Percentiles rank a stretch among this genome's conserved stretches.
Conservation (phyloP, 352 stramenopile genomes). For the Phytophthora hibernalis region DNA sequence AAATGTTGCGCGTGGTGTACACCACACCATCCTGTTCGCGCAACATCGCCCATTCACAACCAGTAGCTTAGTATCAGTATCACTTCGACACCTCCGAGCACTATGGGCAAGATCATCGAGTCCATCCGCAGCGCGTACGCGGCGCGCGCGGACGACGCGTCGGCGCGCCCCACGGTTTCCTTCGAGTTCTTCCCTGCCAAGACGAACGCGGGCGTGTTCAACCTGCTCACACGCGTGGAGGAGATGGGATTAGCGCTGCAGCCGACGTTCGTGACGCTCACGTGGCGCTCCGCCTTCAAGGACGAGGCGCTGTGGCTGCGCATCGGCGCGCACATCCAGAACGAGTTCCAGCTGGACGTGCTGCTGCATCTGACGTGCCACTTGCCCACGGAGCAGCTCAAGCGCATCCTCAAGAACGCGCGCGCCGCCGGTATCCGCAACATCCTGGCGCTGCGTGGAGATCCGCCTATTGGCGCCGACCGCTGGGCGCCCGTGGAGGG, state of each 20-base stretch:
- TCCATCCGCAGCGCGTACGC: conserved; percentile 68
- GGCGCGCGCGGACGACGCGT: conserved; percentile 37
- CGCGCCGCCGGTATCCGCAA: conserved; percentile 94
- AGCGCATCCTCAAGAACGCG: conserved; percentile 70
- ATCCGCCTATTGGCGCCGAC: conserved; percentile 94
- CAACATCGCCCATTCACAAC: neutral
- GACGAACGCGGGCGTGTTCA: conserved; percentile 87
- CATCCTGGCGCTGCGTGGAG: conserved; percentile 97
- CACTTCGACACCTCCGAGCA: neutral
- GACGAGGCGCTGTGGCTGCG: conserved; percentile 91
- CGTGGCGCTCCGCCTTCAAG: conserved; percentile 90
- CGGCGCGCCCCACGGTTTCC: conserved; percentile 66
- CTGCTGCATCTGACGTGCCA: conserved; percentile 86
- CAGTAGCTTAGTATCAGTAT: too few species aligned
- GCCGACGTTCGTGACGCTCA: conserved; percentile 90
- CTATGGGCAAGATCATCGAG: conserved; percentile 88
- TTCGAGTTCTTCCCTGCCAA: conserved; percentile 92
- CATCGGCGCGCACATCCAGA: conserved; percentile 90
- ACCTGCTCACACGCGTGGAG: conserved; percentile 84
- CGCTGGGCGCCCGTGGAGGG: conserved; percentile 85
- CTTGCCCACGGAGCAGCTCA: conserved; percentile 69
- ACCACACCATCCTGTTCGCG: neutral
- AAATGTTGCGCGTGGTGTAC: conserved; percentile 7
- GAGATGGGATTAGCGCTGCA: conserved; percentile 88
- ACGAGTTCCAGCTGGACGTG: conserved; percentile 86